Evolutionary conservation across 2,329 filamentous ascomycete genomes (phyloP).

Genomic region (Nectriaceae sp.): DNA sequence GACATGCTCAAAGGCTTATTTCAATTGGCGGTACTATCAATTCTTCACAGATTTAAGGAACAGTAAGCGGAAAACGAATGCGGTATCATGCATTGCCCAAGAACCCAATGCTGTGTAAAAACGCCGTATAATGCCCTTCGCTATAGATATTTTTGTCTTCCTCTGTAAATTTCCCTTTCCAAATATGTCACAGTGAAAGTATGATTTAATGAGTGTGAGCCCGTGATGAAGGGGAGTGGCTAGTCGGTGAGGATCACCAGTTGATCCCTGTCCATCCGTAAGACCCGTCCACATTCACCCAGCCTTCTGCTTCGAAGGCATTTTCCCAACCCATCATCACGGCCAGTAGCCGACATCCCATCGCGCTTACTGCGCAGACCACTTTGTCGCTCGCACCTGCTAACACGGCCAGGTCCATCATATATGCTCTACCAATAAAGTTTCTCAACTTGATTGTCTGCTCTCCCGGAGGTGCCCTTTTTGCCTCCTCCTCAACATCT

Average conservation of each 20-base stretch:
- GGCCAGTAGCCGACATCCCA: constrained; percentile 72
- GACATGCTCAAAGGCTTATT: too few species aligned
- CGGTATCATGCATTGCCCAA: constrained; percentile 16
- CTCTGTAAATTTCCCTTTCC: background rate
- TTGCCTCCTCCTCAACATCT: constrained; percentile 26
- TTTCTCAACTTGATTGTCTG: constrained; percentile 69
- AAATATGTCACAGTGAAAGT: background rate
- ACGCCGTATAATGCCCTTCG: constrained; percentile 17
- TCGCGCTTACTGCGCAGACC: constrained; percentile 75
- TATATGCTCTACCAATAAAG: constrained; percentile 76
- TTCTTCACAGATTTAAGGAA: constrained; percentile 4
- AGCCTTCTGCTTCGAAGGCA: constrained; percentile 59
- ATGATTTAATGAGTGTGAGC: background rate
- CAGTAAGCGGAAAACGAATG: constrained; percentile 1
- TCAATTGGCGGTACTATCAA: too few species aligned
- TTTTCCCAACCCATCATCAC: constrained; percentile 88
- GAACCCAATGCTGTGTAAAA: constrained; percentile 9
- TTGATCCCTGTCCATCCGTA: constrained; percentile 60
- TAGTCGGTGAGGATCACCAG: constrained; percentile 25
- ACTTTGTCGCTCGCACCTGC: constrained; percentile 68
- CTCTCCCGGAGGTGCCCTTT: constrained; percentile 39
- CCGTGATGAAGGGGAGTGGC: background rate
- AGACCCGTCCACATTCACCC: constrained; percentile 79
- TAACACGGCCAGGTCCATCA: constrained; percentile 78
- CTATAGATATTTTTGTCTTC: constrained; percentile 10